Conservation (phyloP, 495 filamentous ascomycete species). For the Rusavskia elegans region DNA sequence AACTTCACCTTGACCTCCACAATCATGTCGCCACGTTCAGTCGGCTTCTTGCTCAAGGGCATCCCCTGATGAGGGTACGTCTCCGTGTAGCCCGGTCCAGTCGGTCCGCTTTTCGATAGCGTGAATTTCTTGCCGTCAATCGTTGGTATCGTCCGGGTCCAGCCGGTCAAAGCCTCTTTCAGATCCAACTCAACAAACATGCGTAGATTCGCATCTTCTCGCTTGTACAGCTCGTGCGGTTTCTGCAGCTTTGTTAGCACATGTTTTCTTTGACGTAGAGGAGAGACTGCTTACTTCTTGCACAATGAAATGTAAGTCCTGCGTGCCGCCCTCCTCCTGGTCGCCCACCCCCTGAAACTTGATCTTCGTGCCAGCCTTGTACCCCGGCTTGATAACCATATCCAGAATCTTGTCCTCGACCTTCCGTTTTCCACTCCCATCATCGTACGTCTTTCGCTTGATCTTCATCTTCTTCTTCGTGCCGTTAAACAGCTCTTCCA, state of each 20-base stretch:
- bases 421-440: conserved; percentile 57
- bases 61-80: conserved; percentile 76
- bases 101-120: conserved; percentile 65
- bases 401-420: conserved; percentile 81
- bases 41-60: conserved; percentile 79
- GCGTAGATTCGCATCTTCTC: conserved; percentile 73
- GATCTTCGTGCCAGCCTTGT: conserved; percentile 93
- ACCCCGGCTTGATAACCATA: conserved; percentile 83
- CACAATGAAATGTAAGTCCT: conserved; percentile 89
- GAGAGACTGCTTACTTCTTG: conserved; percentile 50
- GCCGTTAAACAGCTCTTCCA: conserved; percentile 79
- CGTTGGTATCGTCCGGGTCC: conserved; percentile 78
- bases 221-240: conserved; percentile 64
- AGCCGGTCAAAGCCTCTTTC: conserved; percentile 96
- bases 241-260: conserved; percentile 38
- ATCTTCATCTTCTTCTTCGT: conserved; percentile 92
- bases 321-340: conserved; percentile 91
- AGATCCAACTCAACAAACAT: conserved; percentile 63
- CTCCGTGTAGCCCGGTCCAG: conserved; percentile 64
- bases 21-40: conserved; percentile 69
- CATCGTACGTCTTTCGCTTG: conserved; percentile 87
- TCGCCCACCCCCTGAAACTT: conserved; percentile 94
- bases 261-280: neutral
- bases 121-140: conserved; percentile 78
- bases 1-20: conserved; percentile 87